Conservation (phyloP, 1,284 basidiomycete species). For the Leucoagaricus sp. region DNA sequence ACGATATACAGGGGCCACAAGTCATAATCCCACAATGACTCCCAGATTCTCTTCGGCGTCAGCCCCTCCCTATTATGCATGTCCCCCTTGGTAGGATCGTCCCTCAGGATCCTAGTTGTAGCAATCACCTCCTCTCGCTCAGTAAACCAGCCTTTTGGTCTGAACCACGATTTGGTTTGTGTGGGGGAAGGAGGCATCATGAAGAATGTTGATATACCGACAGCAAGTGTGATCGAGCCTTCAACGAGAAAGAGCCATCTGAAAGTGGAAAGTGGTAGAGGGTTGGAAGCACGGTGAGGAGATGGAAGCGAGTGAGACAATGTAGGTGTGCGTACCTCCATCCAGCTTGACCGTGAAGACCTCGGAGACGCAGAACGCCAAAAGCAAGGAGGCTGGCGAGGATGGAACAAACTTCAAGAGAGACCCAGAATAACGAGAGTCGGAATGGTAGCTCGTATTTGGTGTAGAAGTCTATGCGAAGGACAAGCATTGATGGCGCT, state of each 20-base stretch:
- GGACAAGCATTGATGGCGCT: too few relatives aligned
- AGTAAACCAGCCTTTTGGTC: slow-evolving; percentile 73
- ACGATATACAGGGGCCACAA: slow-evolving; percentile 73
- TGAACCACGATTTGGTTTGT: slow-evolving; percentile 66
- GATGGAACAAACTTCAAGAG: slow-evolving; percentile 52
- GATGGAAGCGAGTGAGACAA: too few relatives aligned
- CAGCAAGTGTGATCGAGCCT: slow-evolving; percentile 50
- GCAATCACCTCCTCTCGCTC: slow-evolving; percentile 56
- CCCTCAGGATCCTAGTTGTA: slow-evolving; percentile 63
- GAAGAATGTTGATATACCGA: slow-evolving; percentile 66
- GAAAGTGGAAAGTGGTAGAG: not conserved
- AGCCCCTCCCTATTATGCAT: slow-evolving; percentile 83
- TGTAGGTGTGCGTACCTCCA: slow-evolving; percentile 64
- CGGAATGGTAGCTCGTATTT: slow-evolving; percentile 69
- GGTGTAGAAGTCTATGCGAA: slow-evolving; percentile 59
- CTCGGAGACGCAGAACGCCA: slow-evolving; percentile 63
- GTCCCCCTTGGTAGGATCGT: slow-evolving; percentile 70
- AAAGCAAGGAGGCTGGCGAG: slow-evolving; percentile 63
- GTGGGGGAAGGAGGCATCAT: slow-evolving; percentile 71
- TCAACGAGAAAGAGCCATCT: slow-evolving; percentile 51
- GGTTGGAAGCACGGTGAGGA: too few relatives aligned
- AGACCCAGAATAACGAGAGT: slow-evolving; percentile 70
- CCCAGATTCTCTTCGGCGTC: slow-evolving; percentile 53
- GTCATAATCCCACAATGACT: slow-evolving; percentile 61
- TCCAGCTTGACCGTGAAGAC: slow-evolving; percentile 54